These are phyloP conservation scores for Lactarius psammicola DNA, from an alignment of 768 basidiomycete species.

Conservation along the genomic window DNA sequence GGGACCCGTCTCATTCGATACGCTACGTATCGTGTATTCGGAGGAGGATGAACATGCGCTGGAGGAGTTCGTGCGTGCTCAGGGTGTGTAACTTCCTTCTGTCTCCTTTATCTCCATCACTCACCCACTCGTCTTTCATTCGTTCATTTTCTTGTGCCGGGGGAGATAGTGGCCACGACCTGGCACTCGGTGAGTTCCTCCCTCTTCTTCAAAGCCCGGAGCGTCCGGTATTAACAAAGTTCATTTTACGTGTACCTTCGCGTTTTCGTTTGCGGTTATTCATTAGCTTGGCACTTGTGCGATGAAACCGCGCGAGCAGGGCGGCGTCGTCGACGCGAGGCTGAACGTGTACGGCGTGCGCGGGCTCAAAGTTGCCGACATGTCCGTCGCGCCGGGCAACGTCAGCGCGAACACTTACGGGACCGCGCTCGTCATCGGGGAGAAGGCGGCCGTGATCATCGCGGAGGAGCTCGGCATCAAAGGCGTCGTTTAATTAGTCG, in stretches of 20 bases:
- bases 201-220: neutral
- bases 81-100: neutral
- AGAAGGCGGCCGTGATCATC: constrained; percentile 59
- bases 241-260: neutral
- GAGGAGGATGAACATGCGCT: constrained; percentile 34
- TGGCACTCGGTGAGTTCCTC: constrained; percentile 36
- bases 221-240: neutral
- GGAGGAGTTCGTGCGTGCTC: constrained; percentile 30
- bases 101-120: neutral
- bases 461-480: constrained; percentile 46
- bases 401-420: constrained; percentile 45
- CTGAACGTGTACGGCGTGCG: constrained; percentile 60
- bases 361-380: constrained; percentile 53
- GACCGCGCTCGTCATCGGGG: constrained; percentile 47
- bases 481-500: neutral
- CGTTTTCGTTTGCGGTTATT: neutral
- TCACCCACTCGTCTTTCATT: no score
- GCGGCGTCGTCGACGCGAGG: constrained; percentile 59
- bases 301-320: constrained; percentile 57
- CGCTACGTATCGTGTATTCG: constrained; percentile 32
- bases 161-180: constrained; percentile 23
- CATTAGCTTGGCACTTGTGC: constrained; percentile 56
- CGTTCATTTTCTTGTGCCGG: neutral
- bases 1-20: constrained; percentile 31
- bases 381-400: constrained; percentile 42